phyloP scores from a whole-genome alignment of 139 green algal genomes.

The Mychonastes homosphaera region DNA sequence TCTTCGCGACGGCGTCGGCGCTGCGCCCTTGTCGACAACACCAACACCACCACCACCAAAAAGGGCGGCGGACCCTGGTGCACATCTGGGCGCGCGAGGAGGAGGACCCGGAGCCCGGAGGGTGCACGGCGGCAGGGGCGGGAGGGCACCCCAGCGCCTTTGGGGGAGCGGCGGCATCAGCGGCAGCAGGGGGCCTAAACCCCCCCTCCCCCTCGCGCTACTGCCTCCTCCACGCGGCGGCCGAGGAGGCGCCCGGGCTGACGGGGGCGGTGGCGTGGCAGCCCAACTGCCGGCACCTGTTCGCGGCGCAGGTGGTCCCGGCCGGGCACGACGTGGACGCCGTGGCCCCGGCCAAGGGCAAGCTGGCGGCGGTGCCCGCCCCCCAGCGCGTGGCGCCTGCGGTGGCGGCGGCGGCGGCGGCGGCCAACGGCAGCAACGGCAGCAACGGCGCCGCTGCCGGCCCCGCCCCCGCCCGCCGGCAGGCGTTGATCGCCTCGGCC shows the following conservation, averaged over 20 bases:
- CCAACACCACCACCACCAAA: conserved; percentile 11
- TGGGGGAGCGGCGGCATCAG: no score
- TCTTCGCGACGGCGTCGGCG: conserved; percentile 48
- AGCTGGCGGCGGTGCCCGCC: no score
- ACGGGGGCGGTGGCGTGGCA: conserved; percentile 63
- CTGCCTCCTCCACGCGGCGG: conserved; percentile 46
- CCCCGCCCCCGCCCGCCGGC: not conserved
- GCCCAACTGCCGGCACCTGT: conserved; percentile 78
- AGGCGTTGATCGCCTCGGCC: not conserved
- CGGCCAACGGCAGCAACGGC: conserved; percentile 4
- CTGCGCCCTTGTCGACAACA: conserved; percentile 4
- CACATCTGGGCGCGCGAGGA: conserved; percentile 57
- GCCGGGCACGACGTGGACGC: no score
- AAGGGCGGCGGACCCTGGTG: not conserved
- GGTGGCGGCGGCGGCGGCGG: not conserved
- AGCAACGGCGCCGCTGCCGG: not conserved
- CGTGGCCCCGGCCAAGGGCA: no score
- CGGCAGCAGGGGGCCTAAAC: no score
- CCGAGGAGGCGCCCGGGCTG: conserved; percentile 33
- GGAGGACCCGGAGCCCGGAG: no score
- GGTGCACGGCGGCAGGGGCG: no score
- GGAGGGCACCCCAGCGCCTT: no score
- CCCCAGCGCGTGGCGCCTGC: conserved; percentile 3
- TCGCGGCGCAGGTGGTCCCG: conserved; percentile 24
- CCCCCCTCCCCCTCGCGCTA: no score